These are phyloP conservation scores for Suhomyces coccinellae DNA, from an alignment of 1,139 yeast genomes.

Conservation along the genomic window DNA sequence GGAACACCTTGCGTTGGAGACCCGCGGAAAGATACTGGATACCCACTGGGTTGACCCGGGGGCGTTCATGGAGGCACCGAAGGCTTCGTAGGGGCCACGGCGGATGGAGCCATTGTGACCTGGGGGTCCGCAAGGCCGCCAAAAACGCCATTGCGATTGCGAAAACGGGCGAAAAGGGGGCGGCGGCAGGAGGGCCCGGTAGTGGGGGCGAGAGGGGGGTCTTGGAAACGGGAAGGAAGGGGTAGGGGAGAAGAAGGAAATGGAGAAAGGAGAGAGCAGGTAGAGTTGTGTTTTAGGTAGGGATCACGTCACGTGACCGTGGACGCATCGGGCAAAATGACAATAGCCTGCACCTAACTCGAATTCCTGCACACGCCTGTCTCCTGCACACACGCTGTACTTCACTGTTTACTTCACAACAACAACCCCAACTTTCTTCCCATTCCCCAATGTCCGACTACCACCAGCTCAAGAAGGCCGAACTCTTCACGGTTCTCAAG, in stretches of 20 bases:
- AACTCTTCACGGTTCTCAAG: constrained; percentile 36
- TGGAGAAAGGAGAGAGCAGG: neutral
- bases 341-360: constrained; percentile 5
- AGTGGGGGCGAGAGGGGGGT: neutral
- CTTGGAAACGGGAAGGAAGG: neutral
- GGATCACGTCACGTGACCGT: constrained; percentile 3
- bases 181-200: neutral
- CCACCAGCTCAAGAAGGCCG: constrained; percentile 39
- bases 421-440: neutral
- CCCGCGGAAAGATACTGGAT: constrained; percentile 65
- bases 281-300: too few relatives aligned
- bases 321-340: constrained; percentile 1
- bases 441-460: constrained; percentile 27
- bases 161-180: neutral
- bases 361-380: neutral
- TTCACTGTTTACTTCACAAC: neutral
- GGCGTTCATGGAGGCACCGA: constrained; percentile 29
- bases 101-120: neutral
- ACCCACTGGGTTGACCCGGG: constrained; percentile 63
- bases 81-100: neutral
- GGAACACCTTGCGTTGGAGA: constrained; percentile 64
- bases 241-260: neutral
- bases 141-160: neutral
- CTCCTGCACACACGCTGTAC: neutral
- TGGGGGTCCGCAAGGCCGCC: neutral